Evolutionary conservation across 2,329 filamentous ascomycete species (phyloP).

Genomic region (Fusarium cicatricum): DNA sequence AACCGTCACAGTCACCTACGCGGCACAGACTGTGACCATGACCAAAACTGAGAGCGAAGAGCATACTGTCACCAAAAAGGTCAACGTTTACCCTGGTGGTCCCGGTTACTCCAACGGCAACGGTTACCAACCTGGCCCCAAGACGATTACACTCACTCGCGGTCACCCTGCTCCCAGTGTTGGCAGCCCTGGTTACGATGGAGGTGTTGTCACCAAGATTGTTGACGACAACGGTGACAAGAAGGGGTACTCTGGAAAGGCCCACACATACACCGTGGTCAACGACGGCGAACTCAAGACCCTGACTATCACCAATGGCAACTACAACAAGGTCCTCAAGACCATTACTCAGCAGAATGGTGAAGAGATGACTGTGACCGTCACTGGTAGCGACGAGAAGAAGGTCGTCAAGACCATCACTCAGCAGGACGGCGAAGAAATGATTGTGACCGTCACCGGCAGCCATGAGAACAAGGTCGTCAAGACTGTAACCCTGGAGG

Average conservation of each 20-base stretch:
- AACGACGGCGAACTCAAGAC: constrained; percentile 30
- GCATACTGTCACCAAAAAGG: constrained; percentile 35
- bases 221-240: neutral
- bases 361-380: neutral
- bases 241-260: neutral
- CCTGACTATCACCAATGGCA: constrained; percentile 17
- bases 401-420: constrained; percentile 5
- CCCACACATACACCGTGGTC: constrained; percentile 27
- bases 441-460: neutral
- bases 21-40: constrained; percentile 38
- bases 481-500: constrained; percentile 14
- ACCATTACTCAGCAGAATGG: neutral
- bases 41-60: constrained; percentile 32
- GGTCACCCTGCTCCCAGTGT: constrained; percentile 21
- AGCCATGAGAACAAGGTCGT: constrained; percentile 1
- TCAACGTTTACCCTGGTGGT: constrained; percentile 22
- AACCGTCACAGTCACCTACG: constrained; percentile 41
- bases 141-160: constrained; percentile 24
- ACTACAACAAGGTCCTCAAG: neutral
- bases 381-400: neutral
- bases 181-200: constrained; percentile 15
- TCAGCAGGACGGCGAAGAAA: neutral
- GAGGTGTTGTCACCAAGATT: constrained; percentile 21
- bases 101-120: constrained; percentile 10
- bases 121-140: constrained; percentile 14